Percentiles rank a stretch among this genome's conserved stretches.
phyloP scores from a whole-genome alignment of 306 rosid species.

The Lagenaria siceraria region DNA sequence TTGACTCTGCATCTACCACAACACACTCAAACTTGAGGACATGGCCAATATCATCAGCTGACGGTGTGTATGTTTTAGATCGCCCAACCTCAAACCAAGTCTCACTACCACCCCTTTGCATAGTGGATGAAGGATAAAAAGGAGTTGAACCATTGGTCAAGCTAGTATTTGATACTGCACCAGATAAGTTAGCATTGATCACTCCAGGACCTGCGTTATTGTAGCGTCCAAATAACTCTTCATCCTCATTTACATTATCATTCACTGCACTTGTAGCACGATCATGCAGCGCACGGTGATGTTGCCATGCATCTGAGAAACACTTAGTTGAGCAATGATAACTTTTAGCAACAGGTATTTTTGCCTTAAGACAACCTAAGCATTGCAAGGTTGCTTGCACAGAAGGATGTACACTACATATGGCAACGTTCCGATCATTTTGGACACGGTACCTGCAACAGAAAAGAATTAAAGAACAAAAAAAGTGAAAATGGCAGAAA shows the following conservation, averaged over 20 bases:
- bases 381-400: constrained; percentile 96
- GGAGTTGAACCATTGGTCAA: constrained; percentile 69
- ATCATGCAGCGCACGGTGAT: constrained; percentile 87
- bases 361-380: constrained; percentile 70
- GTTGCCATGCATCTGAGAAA: constrained; percentile 96
- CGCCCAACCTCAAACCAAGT: constrained; percentile 87
- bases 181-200: constrained; percentile 39
- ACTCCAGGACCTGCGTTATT: constrained; percentile 54
- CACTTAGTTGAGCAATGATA: constrained; percentile 87
- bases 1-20: constrained; percentile 65
- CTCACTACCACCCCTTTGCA: constrained; percentile 77
- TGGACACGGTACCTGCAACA: constrained; percentile 82
- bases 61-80: constrained; percentile 70
- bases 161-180: constrained; percentile 53
- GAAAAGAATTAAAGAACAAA: background rate
- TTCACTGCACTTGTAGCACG: constrained; percentile 78
- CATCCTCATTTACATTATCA: constrained; percentile 84
- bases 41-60: constrained; percentile 81
- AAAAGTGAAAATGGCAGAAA: background rate
- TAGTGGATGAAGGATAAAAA: constrained; percentile 56
- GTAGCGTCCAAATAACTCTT: constrained; percentile 72
- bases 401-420: constrained; percentile 89
- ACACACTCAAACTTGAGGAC: constrained; percentile 92
- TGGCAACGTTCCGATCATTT: constrained; percentile 70
- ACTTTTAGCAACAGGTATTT: constrained; percentile 73